Base-by-base conservation (phyloP, 345 rosid species). In the Punica granatum region DNA sequence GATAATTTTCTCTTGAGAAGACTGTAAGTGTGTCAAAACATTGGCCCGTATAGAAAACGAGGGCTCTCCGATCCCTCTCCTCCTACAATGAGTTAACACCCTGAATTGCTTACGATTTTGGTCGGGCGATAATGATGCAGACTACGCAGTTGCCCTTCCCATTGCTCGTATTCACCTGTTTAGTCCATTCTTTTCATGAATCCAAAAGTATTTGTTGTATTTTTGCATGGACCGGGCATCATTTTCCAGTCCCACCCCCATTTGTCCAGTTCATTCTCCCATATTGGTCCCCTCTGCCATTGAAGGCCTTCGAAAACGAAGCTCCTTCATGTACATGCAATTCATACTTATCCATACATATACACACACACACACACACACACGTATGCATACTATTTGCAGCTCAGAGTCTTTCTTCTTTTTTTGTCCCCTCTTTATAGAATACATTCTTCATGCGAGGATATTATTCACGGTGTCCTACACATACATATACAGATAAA, bases 181-280 rank as follows among this genome's bases (percentile, higher is more conserved):
- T 7, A 42, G 66, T 63, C 66, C 66, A 37, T n/a, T 63, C 48
- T 36, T 23, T 63, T 37, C 66, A 56, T 26, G 18, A 56, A 54
- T 19, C 18, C 4, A 26, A 14, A 28, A 26, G 16, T 56, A 13
- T 28, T 33, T 44, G 7, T 51, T 51, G 58, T 23, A 51, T 51
- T 15, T 26, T 56, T 51, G 28, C 12, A 51, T 25, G 58, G 58
- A 0, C 30, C 26, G 58, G n/a, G 11, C 30, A 51, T 51, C 58
- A 51, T 21, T 51, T n/a, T 51, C 61, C 12, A 13, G 16, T 37
- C 41, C 34, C 61, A 33, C 33, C 12, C 61, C 61, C 15, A 56
- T 7, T 14, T 9, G 30, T 25, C 64, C 42, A 8, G 32, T 37
- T 21, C 48, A 63, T 39, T 37, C 31, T 31, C 10, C 49, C 26